Evolutionary conservation across 768 basidiomycete species (phyloP).

Genomic region (Suillus luteus): DNA sequence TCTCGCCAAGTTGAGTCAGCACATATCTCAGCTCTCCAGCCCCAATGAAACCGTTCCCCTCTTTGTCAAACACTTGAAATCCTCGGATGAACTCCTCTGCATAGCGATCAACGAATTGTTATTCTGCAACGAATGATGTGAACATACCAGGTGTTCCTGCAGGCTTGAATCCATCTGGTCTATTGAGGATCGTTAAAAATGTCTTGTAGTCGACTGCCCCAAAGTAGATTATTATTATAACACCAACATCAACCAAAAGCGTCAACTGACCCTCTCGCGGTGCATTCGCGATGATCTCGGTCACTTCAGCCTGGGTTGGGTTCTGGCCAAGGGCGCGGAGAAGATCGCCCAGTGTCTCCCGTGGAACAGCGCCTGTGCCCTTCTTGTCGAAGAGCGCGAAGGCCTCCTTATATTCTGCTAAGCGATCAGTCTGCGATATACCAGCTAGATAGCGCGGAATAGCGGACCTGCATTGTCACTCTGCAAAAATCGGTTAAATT

Average conservation of each 20-base stretch:
- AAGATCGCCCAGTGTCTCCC: conserved; percentile 89
- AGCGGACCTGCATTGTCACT: conserved; percentile 54
- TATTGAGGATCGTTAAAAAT: conserved; percentile 88
- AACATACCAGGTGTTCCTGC: conserved; percentile 87
- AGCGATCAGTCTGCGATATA: conserved; percentile 7
- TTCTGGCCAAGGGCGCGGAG: conserved; percentile 95
- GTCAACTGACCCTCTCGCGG: conserved; percentile 69
- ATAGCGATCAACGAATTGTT: neutral
- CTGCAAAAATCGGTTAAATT: conserved; percentile 25
- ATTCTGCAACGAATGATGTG: neutral
- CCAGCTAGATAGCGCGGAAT: conserved; percentile 2
- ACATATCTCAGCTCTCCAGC: conserved; percentile 74
- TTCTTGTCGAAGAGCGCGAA: conserved; percentile 98
- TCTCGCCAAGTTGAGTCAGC: conserved; percentile 95
- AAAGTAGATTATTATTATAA: neutral
- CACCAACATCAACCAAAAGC: neutral
- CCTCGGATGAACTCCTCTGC: conserved; percentile 98
- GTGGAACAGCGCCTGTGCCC: conserved; percentile 87
- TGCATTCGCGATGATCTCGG: conserved; percentile 70
- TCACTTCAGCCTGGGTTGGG: conserved; percentile 98
- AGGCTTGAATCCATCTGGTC: conserved; percentile 96
- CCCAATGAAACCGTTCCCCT: conserved; percentile 72
- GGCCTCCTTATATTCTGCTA: conserved; percentile 92
- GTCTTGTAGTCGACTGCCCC: conserved; percentile 85
- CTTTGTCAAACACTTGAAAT: conserved; percentile 96